Evolutionary conservation across 306 rosid species (phyloP).

Genomic region (Albizia julibrissin): DNA sequence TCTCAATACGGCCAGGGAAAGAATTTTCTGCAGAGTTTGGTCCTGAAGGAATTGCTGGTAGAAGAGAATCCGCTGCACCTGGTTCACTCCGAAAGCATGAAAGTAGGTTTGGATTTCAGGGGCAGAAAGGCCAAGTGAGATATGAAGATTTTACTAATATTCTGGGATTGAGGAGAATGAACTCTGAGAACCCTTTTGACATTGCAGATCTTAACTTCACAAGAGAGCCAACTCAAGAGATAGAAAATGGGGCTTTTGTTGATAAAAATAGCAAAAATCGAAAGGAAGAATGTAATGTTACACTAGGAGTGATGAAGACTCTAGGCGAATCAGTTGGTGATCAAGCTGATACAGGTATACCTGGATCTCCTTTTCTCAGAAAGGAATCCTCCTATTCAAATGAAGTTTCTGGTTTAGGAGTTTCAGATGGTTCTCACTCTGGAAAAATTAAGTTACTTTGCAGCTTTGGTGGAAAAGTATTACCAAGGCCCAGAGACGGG

Average conservation of each 20-base stretch:
- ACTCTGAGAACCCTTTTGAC: constrained; percentile 63
- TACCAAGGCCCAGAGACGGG: constrained; percentile 77
- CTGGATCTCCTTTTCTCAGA: constrained; percentile 34
- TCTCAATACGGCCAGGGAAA: constrained; percentile 39
- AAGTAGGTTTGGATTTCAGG: constrained; percentile 35
- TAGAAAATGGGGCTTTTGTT: constrained; percentile 42
- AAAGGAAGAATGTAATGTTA: constrained; percentile 40
- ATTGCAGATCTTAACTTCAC: constrained; percentile 37
- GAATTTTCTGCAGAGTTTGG: constrained; percentile 45
- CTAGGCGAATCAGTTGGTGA: constrained; percentile 48
- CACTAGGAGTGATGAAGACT: constrained; percentile 43
- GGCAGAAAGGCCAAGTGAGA: constrained; percentile 46
- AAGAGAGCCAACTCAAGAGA: constrained; percentile 47
- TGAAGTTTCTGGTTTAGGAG: constrained; percentile 45
- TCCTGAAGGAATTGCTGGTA: constrained; percentile 42
- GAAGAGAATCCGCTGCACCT: constrained; percentile 41
- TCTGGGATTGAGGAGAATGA: constrained; percentile 64
- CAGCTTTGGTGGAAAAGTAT: constrained; percentile 74
- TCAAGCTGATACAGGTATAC: constrained; percentile 26
- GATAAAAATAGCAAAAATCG: constrained; percentile 38
- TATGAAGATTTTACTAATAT: constrained; percentile 55
- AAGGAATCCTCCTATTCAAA: constrained; percentile 51
- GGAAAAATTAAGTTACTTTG: constrained; percentile 70
- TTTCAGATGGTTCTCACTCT: constrained; percentile 42
- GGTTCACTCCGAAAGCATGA: constrained; percentile 34